A percentile compares a stretch with the other conserved stretches of the same genome.
Conservation (phyloP, 208 protist genomes). For the Trypanosoma cruzi region DNA sequence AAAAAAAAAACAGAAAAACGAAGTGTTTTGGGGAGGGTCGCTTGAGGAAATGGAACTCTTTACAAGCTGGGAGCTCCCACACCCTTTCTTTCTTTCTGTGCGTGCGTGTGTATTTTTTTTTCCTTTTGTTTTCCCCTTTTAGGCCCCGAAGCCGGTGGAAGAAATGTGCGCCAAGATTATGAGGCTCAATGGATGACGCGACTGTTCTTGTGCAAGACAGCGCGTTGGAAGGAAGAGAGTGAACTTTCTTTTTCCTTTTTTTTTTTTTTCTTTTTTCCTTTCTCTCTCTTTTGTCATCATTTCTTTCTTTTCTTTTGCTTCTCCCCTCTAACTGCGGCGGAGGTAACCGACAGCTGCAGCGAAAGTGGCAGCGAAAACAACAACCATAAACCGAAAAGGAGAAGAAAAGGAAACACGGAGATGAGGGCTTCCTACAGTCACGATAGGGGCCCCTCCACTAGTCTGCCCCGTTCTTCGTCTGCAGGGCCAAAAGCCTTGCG, state of each 20-base stretch:
- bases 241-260: not conserved
- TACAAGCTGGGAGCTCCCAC: not conserved
- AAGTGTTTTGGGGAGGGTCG: not conserved
- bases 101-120: too few relatives aligned
- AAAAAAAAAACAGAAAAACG: not conserved
- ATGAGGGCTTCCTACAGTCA: not conserved
- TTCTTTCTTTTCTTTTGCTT: not conserved
- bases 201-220: too few relatives aligned
- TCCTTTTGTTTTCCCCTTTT: not conserved
- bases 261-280: not conserved
- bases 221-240: too few relatives aligned
- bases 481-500: not conserved
- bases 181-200: too few relatives aligned
- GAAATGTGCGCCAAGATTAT: too few relatives aligned
- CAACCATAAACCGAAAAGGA: too few relatives aligned
- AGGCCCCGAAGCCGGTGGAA: too few relatives aligned
- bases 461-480: not conserved
- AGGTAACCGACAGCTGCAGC: not conserved
- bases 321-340: not conserved
- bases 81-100: not conserved
- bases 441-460: not conserved
- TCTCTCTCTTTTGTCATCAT: not conserved
- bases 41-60: not conserved
- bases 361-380: too few relatives aligned
- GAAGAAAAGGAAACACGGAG: not conserved